Evolutionary conservation across 2,329 filamentous ascomycete species (phyloP), one percentile per base, ranked within the genome.

Genomic region (Fusarium denticulatum): DNA sequence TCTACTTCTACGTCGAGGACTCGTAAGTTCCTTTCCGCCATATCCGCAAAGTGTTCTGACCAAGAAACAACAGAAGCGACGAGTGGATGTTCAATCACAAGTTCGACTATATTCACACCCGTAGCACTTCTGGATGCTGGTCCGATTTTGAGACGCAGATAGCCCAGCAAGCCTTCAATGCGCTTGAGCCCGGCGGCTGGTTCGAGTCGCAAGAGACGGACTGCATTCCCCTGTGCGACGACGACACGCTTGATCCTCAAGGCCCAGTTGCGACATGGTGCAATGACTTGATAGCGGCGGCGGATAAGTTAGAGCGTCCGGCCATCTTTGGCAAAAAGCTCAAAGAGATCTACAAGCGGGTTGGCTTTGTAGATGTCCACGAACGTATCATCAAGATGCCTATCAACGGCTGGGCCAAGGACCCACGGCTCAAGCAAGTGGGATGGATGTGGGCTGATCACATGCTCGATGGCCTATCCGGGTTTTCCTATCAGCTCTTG

Each of bases 1-100:
- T 94, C 26, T 88, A 90, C 64, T 95, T 95, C 72, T 89, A 90
- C 67, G 87, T 95, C 40, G 92, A 94, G 75, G 92, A 94, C 76
- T 80, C 81, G 79, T 81, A 70, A 76, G 80, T 80, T 1, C 34
- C 39, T 32, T n/a, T 20, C n/a, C 18, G 18, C 20, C 16, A 3
- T 9, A 22, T 32, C 32, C 28, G 11, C 28, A 28, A 28, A 28
- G 28, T 28, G 6, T 42, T 40, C n/a, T 46, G 13, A 36, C n/a
- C 42, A 14, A 37, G 16, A 7, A 58, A 45, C 83, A 84, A n/a
- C 81, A 15, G 84, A 86, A 64, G 80, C 82, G 70, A 73, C 26
- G 39, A 37, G 9, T 88, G 86, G 86, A 81, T 83, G 46, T 86
- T 83, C 77, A 85, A 86, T 5, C 86, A 89, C 61, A 83, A 86